A percentile compares a stretch with the other conserved stretches of the same genome.
Evolutionary conservation across 768 basidiomycete genomes (phyloP).

Genomic region (Mycena filopes): DNA sequence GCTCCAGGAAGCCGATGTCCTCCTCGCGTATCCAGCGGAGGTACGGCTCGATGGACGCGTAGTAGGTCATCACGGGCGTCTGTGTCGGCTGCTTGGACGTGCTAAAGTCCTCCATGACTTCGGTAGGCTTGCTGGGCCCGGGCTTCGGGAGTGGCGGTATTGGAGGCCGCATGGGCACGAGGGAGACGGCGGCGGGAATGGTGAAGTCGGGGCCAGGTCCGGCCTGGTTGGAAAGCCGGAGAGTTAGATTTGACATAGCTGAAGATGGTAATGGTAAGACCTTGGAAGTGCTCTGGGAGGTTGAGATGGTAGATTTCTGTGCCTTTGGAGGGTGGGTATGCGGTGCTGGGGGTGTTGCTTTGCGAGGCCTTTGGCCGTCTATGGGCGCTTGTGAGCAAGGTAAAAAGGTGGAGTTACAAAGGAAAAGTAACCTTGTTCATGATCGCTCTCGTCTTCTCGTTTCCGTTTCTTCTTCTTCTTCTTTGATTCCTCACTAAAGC

Average conservation of each 20-base stretch:
- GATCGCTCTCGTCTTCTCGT: constrained; percentile 77
- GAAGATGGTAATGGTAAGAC: constrained; percentile 42
- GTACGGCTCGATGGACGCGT: constrained; percentile 90
- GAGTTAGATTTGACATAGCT: constrained; percentile 24
- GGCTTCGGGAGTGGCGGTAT: constrained; percentile 71
- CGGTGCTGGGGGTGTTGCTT: constrained; percentile 65
- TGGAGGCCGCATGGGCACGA: constrained; percentile 71
- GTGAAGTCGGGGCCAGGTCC: constrained; percentile 73
- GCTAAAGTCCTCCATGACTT: constrained; percentile 91
- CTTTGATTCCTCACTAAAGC: constrained; percentile 63
- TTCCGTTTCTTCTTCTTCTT: constrained; percentile 91
- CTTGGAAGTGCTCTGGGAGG: constrained; percentile 61
- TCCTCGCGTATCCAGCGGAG: constrained; percentile 92
- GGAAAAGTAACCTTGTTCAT: constrained; percentile 52
- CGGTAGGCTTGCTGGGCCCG: constrained; percentile 85
- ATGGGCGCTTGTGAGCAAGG: constrained; percentile 22
- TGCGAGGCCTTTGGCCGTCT: constrained; percentile 67
- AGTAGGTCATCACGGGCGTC: constrained; percentile 79
- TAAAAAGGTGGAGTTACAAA: constrained; percentile 17
- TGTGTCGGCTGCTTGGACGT: constrained; percentile 83
- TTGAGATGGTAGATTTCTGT: constrained; percentile 61
- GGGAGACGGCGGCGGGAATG: constrained; percentile 58
- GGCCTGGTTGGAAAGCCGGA: constrained; percentile 13
- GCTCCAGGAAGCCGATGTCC: constrained; percentile 93
- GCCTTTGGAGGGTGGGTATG: constrained; percentile 61